Evolutionary conservation across 495 filamentous ascomycete genomes (phyloP), one percentile per base, ranked within the genome.

Genomic region (Hyaloscypha finlandica): DNA sequence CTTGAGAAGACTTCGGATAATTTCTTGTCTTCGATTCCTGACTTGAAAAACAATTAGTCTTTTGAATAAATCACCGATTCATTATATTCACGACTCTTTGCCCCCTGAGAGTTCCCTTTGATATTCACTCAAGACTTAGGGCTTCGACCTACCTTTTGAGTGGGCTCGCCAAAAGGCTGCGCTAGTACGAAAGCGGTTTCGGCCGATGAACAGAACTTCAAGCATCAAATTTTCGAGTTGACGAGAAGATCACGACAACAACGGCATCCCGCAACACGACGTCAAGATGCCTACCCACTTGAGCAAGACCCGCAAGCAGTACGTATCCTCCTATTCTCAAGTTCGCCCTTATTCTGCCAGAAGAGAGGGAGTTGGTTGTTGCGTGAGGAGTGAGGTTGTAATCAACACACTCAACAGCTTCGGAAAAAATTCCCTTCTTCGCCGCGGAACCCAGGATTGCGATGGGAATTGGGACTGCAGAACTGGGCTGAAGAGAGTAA

Each of bases 261-360:
- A 54, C 71, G 61, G 69, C 63, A 61, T 70, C 20, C 42, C 57
- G 19, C 29, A 55, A 54, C 31, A 56, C n/a, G 35, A 65, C 76
- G 70, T 63, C 79, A 83, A 77, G 77, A 93, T 94, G 91, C 91
- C 91, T 88, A 93, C 90, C 79, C 86, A 89, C 81, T 83, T 90
- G 71, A 86, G 85, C 64, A 90, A 93, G 81, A 94, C 91, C 78
- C 84, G 91, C 80, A 94, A 93, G 82, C 87, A 89, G 89, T 92
- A 88, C 75, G 89, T 88, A 61, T 51, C 60, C 61, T 64, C 37
- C 64, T 65, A 39, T 53, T 66, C 72, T 56, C 53, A 11, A 29
- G 20, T 56, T 48, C 4, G 9, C 42, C 6, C 42, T 48, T 3
- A 37, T 8, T 37, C 35, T 37, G 35, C 35, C 8, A 37, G 6